Base-by-base conservation (phyloP, 371 early-diverging fungal genomes). In the Circinella minor region DNA sequence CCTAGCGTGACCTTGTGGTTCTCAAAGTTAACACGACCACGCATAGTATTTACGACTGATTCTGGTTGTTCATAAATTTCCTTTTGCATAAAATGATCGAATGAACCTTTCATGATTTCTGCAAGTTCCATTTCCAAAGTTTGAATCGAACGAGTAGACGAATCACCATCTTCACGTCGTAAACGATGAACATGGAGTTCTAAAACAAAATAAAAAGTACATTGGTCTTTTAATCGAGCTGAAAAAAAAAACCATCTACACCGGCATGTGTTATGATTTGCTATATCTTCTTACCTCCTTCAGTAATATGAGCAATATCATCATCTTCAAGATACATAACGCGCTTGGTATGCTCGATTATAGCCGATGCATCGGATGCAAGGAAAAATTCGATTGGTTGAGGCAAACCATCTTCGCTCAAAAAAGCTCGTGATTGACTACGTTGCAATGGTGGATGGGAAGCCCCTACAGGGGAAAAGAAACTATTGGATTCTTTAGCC, bases 51-150 rank as follows among this genome's bases (percentile, higher is more conserved):
- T 70, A 98, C 95, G 37, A 99, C 96, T 2, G 96, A 95, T 77
- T 98, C 98, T 70, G 96, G 95, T 86, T 99, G 99, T 84, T 99
- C 99, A 80, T 92, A 98, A 71, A 99, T 99, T 85, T 99, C 99
- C 89, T 99, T 99, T 73, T 95, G 92, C 99, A 99, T 99, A 81
- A 98, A 99, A 87, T 99, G 99, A 71, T 94, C 93, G 75, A 96
- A 99, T 18, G 75, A 67, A 36, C 77, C 99, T 88, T 99, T 98
- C 97, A 96, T 96, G 82, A 99, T 98, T 69, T 94, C 92, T 39
- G 96, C 96, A 65, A 99, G 80, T 77, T 99, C 98, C 79, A 96
- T 94, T 83, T 99, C 98, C 63, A 99, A 84, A 36, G 96, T 96
- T 81, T 98, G 94, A 81, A 99, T 96, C 66, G 95, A 91, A 63